phyloP scores from a whole-genome alignment of 2,329 filamentous ascomycete species.

The Sporothrix sp. region DNA sequence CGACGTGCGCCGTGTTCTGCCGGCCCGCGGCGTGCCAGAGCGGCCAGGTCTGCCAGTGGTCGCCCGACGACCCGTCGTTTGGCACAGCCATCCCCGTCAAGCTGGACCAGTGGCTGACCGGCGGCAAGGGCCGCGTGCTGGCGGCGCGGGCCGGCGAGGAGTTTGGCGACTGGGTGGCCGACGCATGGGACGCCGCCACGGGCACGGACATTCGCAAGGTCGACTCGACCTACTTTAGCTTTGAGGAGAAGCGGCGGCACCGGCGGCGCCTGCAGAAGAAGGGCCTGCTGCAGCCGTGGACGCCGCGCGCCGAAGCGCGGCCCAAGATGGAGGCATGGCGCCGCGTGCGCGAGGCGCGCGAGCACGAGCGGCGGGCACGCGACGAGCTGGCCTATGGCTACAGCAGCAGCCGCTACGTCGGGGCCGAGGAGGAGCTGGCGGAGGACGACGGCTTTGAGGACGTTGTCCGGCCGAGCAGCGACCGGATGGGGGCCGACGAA shows the following conservation, averaged over 20 bases:
- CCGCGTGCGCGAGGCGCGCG: constrained; percentile 29
- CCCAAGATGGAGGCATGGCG: constrained; percentile 38
- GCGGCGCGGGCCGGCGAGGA: constrained; percentile 33
- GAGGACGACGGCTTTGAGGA: constrained; percentile 3
- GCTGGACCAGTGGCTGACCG: constrained; percentile 50
- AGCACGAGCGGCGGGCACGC: constrained; percentile 30
- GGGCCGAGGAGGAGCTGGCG: background rate
- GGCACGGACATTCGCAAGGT: constrained; percentile 36
- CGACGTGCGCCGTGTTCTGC: constrained; percentile 45
- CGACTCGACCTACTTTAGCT: constrained; percentile 35
- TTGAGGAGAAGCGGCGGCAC: constrained; percentile 38
- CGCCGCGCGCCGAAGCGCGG: constrained; percentile 31
- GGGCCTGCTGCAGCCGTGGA: constrained; percentile 31
- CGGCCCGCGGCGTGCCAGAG: constrained; percentile 41
- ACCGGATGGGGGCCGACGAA: constrained; percentile 22
- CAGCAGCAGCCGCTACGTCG: constrained; percentile 18
- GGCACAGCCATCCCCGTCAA: constrained; percentile 52
- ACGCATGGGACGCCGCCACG: constrained; percentile 36
- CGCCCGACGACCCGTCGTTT: constrained; percentile 48
- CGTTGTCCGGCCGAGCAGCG: constrained; percentile 26
- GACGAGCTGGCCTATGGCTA: constrained; percentile 24
- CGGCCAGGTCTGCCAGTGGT: constrained; percentile 42
- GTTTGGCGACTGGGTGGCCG: constrained; percentile 37
- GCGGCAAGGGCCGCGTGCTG: constrained; percentile 37
- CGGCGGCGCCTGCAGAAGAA: constrained; percentile 41